Evolutionary conservation across 2,329 filamentous ascomycete species (phyloP).

Genomic region (Monascus ruber): DNA sequence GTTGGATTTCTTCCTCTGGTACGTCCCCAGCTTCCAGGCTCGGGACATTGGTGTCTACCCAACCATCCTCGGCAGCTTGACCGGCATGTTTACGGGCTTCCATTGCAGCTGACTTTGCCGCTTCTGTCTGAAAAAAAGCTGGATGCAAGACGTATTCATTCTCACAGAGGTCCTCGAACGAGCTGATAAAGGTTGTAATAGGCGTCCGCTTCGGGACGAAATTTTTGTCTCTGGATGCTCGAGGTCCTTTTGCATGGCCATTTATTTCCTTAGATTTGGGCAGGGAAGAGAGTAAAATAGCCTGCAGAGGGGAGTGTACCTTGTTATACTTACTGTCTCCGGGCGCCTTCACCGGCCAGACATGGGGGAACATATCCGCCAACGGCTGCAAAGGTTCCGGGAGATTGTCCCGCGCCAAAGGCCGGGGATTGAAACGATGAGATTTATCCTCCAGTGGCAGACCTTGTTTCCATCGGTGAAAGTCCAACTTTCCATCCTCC

Average conservation of each 20-base stretch:
- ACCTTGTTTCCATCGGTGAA: conserved; percentile 29
- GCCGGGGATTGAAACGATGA: conserved; percentile 21
- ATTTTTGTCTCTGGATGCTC: conserved; percentile 49
- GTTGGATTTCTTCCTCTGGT: conserved; percentile 59
- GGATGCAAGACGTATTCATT: conserved; percentile 82
- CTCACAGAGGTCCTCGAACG: conserved; percentile 61
- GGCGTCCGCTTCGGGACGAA: conserved; percentile 67
- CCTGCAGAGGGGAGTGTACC: conserved; percentile 76
- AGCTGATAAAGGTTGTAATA: conserved; percentile 69
- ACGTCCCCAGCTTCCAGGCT: conserved; percentile 55
- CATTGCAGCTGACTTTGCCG: conserved; percentile 44
- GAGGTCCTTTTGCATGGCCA: conserved; percentile 43
- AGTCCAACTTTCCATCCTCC: conserved; percentile 17
- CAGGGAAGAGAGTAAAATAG: conserved; percentile 66
- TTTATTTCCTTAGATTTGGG: conserved; percentile 60
- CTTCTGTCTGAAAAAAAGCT: conserved; percentile 50
- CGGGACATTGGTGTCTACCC: conserved; percentile 67
- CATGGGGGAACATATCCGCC: conserved; percentile 69
- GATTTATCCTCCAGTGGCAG: conserved; percentile 22
- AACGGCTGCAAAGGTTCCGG: conserved; percentile 52
- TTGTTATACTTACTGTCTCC: conserved; percentile 71
- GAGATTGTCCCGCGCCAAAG: conserved; percentile 18
- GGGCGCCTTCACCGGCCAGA: conserved; percentile 82
- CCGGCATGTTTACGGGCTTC: conserved; percentile 41
- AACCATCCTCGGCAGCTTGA: conserved; percentile 51